Conservation (phyloP, 345 rosid genomes). For the Gossypium anomalum region DNA sequence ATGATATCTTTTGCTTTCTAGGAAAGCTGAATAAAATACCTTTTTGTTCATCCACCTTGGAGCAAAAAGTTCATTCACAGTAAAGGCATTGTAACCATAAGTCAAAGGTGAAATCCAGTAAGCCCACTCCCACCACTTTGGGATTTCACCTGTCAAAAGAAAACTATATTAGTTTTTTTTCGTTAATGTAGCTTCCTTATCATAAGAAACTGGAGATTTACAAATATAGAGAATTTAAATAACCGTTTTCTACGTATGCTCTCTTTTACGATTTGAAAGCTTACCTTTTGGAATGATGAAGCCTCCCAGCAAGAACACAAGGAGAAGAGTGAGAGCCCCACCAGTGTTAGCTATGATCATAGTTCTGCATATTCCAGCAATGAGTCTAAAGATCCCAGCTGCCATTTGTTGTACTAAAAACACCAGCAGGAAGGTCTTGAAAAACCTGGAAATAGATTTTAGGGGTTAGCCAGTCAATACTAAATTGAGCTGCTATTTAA, state of each 20-base stretch:
- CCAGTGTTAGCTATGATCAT: conserved; percentile 82
- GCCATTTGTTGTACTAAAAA: conserved; percentile 91
- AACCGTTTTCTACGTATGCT: background rate
- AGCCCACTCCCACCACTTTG: conserved; percentile 85
- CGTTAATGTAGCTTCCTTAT: conserved; percentile 4
- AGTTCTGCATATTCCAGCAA: conserved; percentile 65
- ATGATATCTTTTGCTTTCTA: too few species aligned
- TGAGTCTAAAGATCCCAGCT: conserved; percentile 59
- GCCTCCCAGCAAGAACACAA: conserved; percentile 80
- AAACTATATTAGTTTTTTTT: background rate
- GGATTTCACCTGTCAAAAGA: conserved; percentile 50
- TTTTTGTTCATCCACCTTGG: conserved; percentile 75
- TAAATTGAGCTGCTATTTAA: background rate
- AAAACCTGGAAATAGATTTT: conserved; percentile 50
- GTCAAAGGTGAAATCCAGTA: conserved; percentile 86
- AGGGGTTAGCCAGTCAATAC: conserved; percentile 1
- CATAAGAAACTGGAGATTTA: background rate
- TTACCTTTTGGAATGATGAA: conserved; percentile 71
- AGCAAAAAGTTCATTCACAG: conserved; percentile 73
- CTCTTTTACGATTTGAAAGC: background rate
- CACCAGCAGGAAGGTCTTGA: conserved; percentile 64
- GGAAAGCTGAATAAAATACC: conserved; percentile 28
- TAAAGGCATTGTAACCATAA: conserved; percentile 61
- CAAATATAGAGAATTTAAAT: background rate
- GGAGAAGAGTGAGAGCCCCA: conserved; percentile 64